A percentile compares a stretch with the other conserved stretches of the same genome.
These are phyloP conservation scores for Porcisia hertigi DNA, from an alignment of 208 protist species.

Conservation along the genomic window DNA sequence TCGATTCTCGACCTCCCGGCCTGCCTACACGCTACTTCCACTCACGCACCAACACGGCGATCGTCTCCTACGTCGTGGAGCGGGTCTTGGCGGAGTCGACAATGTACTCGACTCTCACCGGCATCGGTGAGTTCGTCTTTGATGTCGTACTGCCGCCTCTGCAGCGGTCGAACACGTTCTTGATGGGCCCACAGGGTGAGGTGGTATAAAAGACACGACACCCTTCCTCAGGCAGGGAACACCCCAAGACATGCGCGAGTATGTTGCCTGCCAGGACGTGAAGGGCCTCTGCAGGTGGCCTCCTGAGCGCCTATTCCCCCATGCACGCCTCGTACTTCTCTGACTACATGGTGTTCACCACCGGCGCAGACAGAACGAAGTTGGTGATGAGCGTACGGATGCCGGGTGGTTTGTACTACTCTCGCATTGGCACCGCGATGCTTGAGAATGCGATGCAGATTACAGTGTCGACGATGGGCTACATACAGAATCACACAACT, in stretches of 20 bases:
- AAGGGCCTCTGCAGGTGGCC: slow-evolving; percentile 3
- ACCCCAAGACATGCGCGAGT: slow-evolving; percentile 7
- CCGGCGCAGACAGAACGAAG: slow-evolving; percentile 35
- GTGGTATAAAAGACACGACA: slow-evolving; percentile 1
- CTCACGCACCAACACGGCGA: slow-evolving; percentile 56
- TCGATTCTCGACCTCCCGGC: slow-evolving; percentile 24
- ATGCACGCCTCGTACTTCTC: slow-evolving; percentile 55
- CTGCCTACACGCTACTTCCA: slow-evolving; percentile 34
- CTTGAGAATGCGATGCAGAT: slow-evolving; percentile 10
- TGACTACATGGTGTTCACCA: slow-evolving; percentile 72
- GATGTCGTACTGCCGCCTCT: slow-evolving; percentile 43
- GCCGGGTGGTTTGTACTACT: slow-evolving; percentile 31
- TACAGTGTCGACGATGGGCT: neutral
- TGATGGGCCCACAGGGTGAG: slow-evolving; percentile 32
- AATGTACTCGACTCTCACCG: slow-evolving; percentile 5
- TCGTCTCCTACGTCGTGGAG: slow-evolving; percentile 59
- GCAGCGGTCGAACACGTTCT: slow-evolving; percentile 49
- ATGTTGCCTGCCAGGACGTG: slow-evolving; percentile 37
- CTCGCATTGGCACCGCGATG: slow-evolving; percentile 20
- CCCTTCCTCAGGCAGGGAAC: slow-evolving; percentile 25
- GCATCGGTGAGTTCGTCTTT: slow-evolving; percentile 44
- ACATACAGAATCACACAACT: slow-evolving; percentile 20
- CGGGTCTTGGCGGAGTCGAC: slow-evolving; percentile 27
- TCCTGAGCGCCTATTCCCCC: slow-evolving; percentile 10
- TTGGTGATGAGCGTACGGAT: slow-evolving; percentile 33